These are phyloP conservation scores for Morella rubra DNA, from an alignment of 306 rosid species.

Conservation along the genomic window DNA sequence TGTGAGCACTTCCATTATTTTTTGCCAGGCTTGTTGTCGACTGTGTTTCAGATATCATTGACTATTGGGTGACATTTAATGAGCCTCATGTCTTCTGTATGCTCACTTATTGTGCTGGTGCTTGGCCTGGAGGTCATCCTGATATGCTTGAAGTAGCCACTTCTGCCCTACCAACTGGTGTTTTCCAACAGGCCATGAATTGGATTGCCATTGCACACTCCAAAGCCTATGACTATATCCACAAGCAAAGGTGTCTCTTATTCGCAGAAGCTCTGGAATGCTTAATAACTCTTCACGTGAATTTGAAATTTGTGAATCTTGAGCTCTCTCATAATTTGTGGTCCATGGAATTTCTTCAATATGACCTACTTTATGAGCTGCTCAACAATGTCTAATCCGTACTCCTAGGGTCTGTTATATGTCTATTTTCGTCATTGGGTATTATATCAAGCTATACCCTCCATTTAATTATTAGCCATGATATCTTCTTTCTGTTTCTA, in stretches of 20 bases:
- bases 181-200: constrained; percentile 93
- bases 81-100: constrained; percentile 90
- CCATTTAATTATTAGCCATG: constrained; percentile 11
- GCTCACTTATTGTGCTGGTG: constrained; percentile 92
- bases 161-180: constrained; percentile 90
- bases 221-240: constrained; percentile 87
- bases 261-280: constrained; percentile 30
- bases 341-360: background rate
- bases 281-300: constrained; percentile 17
- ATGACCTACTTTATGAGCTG: constrained; percentile 9
- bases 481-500: constrained; percentile 13
- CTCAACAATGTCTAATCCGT: constrained; percentile 17
- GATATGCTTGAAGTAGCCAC: constrained; percentile 93
- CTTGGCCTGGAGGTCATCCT: constrained; percentile 99
- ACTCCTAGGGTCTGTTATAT: constrained; percentile 1
- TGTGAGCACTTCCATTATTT: constrained; percentile 24
- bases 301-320: constrained; percentile 3
- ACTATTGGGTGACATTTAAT: constrained; percentile 92
- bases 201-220: constrained; percentile 92
- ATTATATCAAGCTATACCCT: background rate
- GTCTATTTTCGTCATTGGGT: background rate
- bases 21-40: constrained; percentile 79
- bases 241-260: constrained; percentile 59
- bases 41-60: constrained; percentile 69
- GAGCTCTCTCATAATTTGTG: background rate